A percentile compares a stretch with the other conserved stretches of the same genome.
These are phyloP conservation scores for Arthrobotrys sinensis DNA, from an alignment of 2,329 filamentous ascomycete genomes.

Conservation along the genomic window DNA sequence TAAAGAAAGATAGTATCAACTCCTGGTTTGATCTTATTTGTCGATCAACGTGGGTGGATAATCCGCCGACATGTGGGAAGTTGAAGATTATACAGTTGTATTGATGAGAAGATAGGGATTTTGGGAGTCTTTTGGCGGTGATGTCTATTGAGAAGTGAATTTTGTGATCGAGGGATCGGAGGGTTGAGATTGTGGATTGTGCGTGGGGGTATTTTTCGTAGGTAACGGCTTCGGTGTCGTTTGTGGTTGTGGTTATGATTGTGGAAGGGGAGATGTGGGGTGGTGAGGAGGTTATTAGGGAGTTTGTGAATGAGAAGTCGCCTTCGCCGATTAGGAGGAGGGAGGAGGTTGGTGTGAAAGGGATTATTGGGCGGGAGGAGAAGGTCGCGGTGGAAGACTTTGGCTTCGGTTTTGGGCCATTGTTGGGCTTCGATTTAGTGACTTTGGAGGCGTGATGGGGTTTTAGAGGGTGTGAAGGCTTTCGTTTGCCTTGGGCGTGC, in stretches of 20 bases:
- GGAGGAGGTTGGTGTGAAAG: conserved; percentile 77
- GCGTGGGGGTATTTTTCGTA: conserved; percentile 81
- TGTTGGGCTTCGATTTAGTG: conserved; percentile 30
- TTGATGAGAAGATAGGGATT: conserved; percentile 62
- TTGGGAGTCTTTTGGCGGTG: conserved; percentile 66
- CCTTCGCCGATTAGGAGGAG: conserved; percentile 85
- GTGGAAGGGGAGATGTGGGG: conserved; percentile 39
- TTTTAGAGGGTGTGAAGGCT: conserved; percentile 42
- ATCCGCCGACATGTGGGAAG: conserved; percentile 95
- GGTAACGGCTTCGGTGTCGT: conserved; percentile 74
- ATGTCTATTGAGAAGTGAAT: conserved; percentile 60
- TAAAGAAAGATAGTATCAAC: conserved; percentile 41
- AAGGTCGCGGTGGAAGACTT: not conserved
- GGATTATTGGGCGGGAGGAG: conserved; percentile 68
- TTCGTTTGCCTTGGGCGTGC: conserved; percentile 34
- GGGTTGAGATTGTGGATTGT: conserved; percentile 62
- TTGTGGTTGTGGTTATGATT: conserved; percentile 76
- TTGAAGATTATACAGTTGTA: conserved; percentile 93
- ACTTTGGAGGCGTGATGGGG: conserved; percentile 48
- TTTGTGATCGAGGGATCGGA: conserved; percentile 23
- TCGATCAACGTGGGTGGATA: conserved; percentile 91
- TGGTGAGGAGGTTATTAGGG: conserved; percentile 68
- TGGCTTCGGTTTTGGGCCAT: conserved; percentile 18
- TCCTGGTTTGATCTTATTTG: conserved; percentile 91
- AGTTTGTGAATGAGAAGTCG: conserved; percentile 83